These are phyloP conservation scores for Wickerhamomyces sp. DNA, from an alignment of 1,139 yeast genomes.

Conservation along the genomic window DNA sequence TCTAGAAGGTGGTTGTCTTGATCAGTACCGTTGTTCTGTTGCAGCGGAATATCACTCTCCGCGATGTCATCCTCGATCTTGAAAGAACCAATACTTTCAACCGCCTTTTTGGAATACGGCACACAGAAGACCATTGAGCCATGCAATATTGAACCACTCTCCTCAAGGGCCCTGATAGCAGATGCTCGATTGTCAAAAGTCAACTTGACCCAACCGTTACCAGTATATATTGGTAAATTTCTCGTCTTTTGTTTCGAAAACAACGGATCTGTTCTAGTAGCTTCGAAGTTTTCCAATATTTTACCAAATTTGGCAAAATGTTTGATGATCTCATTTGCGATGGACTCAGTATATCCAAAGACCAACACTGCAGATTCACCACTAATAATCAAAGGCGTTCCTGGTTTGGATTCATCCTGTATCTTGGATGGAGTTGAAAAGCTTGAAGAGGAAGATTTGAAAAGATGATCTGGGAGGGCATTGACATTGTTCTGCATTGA, in stretches of 20 bases:
- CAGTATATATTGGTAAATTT: constrained; percentile 67
- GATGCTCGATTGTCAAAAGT: constrained; percentile 74
- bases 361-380: constrained; percentile 69
- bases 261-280: constrained; percentile 23
- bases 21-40: constrained; percentile 8
- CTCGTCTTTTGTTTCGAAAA: constrained; percentile 19
- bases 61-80: constrained; percentile 59
- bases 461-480: constrained; percentile 10
- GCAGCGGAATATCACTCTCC: constrained; percentile 15
- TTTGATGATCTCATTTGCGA: constrained; percentile 60
- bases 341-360: constrained; percentile 82
- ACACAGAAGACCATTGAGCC: constrained; percentile 76
- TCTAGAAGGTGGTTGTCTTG: constrained; percentile 9
- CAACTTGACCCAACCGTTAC: constrained; percentile 82
- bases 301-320: constrained; percentile 80
- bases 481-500: constrained; percentile 2
- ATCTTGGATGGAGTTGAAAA: constrained; percentile 17
- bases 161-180: constrained; percentile 79
- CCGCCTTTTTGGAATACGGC: constrained; percentile 54
- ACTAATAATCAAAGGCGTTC: constrained; percentile 10
- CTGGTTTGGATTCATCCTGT: constrained; percentile 1
- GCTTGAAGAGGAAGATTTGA: constrained; percentile 14
- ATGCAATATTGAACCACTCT: constrained; percentile 68
- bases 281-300: constrained; percentile 70
- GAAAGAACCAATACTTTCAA: constrained; percentile 59